Conservation (phyloP, 192 early-diverging fungal species). For the Blastocladiella britannica region DNA sequence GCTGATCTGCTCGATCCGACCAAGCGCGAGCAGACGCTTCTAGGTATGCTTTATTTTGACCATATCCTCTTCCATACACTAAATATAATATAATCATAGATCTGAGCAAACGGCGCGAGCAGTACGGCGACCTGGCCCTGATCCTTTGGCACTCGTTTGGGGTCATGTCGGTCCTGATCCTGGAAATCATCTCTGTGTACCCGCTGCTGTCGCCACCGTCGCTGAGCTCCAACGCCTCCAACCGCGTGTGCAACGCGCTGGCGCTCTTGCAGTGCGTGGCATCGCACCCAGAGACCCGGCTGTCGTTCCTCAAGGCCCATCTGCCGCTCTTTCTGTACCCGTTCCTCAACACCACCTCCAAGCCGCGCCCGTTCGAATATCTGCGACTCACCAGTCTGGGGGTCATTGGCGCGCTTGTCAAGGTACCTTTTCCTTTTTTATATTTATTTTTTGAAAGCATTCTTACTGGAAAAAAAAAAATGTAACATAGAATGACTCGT, state of each 20-base stretch:
- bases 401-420: slow-evolving; percentile 91
- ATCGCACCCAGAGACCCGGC: slow-evolving; percentile 75
- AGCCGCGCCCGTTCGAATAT: slow-evolving; percentile 89
- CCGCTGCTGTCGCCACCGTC: slow-evolving; percentile 70
- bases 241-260: slow-evolving; percentile 89
- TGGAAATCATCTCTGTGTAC: slow-evolving; percentile 93
- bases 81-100: slow-evolving; percentile 15
- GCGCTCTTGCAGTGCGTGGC: slow-evolving; percentile 91
- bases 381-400: slow-evolving; percentile 79
- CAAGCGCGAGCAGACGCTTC: slow-evolving; percentile 68
- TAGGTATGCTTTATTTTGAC: slow-evolving; percentile 6
- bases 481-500: slow-evolving; percentile 82
- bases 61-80: neutral
- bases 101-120: slow-evolving; percentile 79
- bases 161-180: slow-evolving; percentile 81
- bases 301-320: slow-evolving; percentile 54
- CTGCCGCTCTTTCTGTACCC: slow-evolving; percentile 95
- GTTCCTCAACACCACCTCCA: slow-evolving; percentile 87
- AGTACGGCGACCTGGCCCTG: slow-evolving; percentile 84
- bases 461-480: too few species aligned
- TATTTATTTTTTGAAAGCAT: neutral
- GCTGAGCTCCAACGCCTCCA: slow-evolving; percentile 68
- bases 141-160: slow-evolving; percentile 97
- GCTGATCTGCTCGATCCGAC: slow-evolving; percentile 57
- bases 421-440: slow-evolving; percentile 24